Evolutionary conservation across 495 filamentous ascomycete species (phyloP).

Genomic region (Talaromyces stipitatus): DNA sequence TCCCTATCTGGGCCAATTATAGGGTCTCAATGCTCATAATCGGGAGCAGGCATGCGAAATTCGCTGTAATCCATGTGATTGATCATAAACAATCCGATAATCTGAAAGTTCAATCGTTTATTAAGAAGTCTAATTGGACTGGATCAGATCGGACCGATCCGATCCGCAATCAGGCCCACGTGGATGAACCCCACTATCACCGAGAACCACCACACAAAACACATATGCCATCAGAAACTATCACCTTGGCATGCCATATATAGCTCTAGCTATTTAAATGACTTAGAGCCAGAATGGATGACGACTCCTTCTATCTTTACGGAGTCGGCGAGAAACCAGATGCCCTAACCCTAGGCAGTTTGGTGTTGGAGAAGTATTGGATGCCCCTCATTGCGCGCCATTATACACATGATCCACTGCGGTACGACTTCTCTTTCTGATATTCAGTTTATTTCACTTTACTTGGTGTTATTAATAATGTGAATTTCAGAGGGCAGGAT

Average conservation of each 20-base stretch:
- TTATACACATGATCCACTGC: constrained; percentile 15
- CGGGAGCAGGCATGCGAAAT: neutral
- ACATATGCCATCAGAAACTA: no score
- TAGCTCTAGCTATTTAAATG: neutral
- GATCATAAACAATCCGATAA: neutral
- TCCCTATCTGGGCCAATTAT: neutral
- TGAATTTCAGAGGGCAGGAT: constrained; percentile 13
- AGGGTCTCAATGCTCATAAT: neutral
- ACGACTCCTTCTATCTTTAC: constrained; percentile 20
- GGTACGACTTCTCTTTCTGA: constrained; percentile 7
- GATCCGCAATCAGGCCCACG: neutral
- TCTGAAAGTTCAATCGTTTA: neutral
- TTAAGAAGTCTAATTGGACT: neutral
- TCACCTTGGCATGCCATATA: neutral
- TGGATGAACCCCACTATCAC: neutral
- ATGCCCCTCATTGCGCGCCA: constrained; percentile 20
- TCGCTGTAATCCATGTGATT: neutral
- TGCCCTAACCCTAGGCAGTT: constrained; percentile 17
- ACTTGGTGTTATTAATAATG: no score
- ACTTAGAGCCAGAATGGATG: constrained; percentile 7
- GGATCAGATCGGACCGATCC: neutral
- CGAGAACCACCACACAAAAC: no score
- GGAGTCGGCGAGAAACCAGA: constrained; percentile 20
- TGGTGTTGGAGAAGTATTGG: constrained; percentile 22
- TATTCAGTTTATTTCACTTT: neutral